A percentile compares a stretch with the other conserved stretches of the same genome.
These are phyloP conservation scores for Lentinula detonsa DNA, from an alignment of 768 basidiomycete species.

Conservation along the genomic window DNA sequence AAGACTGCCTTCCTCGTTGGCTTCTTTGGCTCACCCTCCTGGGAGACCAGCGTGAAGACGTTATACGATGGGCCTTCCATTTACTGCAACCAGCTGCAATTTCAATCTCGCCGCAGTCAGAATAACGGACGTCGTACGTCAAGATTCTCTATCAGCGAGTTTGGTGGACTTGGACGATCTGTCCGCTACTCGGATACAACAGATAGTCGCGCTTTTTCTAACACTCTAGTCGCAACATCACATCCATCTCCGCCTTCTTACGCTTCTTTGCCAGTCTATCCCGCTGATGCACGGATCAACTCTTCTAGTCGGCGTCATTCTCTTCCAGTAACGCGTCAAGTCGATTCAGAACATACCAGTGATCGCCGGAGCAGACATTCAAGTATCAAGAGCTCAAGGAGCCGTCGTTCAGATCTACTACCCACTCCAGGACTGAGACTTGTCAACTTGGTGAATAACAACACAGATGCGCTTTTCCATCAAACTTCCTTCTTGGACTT, in stretches of 20 bases:
- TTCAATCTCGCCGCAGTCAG: constrained; percentile 1
- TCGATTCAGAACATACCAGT: constrained; percentile 3
- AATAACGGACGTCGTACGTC: not conserved
- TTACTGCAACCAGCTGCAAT: not conserved
- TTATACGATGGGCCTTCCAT: not conserved
- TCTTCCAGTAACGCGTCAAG: constrained; percentile 16
- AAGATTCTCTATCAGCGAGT: constrained; percentile 3
- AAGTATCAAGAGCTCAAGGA: constrained; percentile 18
- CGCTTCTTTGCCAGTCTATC: not conserved
- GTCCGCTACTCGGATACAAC: not conserved
- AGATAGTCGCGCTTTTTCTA: not conserved
- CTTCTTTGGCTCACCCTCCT: constrained; percentile 37
- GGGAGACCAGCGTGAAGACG: constrained; percentile 31
- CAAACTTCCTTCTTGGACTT: constrained; percentile 2
- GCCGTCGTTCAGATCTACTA: constrained; percentile 9
- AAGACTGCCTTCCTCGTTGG: constrained; percentile 36
- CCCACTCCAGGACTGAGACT: constrained; percentile 16
- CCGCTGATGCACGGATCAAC: not conserved
- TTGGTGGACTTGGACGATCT: constrained; percentile 2
- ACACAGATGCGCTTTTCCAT: not conserved
- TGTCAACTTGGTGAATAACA: constrained; percentile 10
- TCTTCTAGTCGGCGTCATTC: constrained; percentile 20
- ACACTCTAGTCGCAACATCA: not conserved
- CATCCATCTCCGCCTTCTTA: not conserved
- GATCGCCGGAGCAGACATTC: constrained; percentile 16